phyloP scores from a whole-genome alignment of 805 yeast genomes.

The Wickerhamiella kurtzmanii region DNA sequence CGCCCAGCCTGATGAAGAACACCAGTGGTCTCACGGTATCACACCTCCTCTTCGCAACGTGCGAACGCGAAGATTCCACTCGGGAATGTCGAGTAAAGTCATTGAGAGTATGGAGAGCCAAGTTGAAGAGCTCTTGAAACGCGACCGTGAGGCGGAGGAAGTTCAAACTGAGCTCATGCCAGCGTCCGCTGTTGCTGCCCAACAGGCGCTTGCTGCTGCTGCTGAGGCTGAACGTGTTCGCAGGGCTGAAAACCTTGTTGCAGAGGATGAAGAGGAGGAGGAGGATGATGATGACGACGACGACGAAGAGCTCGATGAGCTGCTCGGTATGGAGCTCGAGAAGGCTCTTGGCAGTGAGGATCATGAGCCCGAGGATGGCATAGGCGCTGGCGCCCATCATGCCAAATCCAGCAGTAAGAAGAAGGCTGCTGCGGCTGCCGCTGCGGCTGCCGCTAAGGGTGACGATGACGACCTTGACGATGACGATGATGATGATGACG shows the following conservation, averaged over 20 bases:
- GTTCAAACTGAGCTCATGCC: conserved; percentile 61
- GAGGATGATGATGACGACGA: conserved; percentile 26
- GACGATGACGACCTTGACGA: conserved; percentile 40
- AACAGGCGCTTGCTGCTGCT: conserved; percentile 23
- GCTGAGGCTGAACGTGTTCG: conserved; percentile 21
- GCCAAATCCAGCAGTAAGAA: conserved; percentile 34
- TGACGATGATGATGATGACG: conserved; percentile 44
- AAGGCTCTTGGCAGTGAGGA: conserved; percentile 24
- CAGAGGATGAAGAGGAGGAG: conserved; percentile 28
- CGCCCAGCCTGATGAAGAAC: background rate
- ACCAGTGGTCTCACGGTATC: conserved; percentile 57
- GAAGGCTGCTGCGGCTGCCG: conserved; percentile 15
- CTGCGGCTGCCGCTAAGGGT: conserved; percentile 29
- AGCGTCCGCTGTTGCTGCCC: conserved; percentile 23
- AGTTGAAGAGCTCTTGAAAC: conserved; percentile 59
- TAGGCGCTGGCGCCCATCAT: too few species aligned
- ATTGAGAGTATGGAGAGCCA: conserved; percentile 65
- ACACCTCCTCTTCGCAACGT: conserved; percentile 69
- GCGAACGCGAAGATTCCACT: conserved; percentile 54
- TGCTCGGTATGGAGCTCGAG: conserved; percentile 24
- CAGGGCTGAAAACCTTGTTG: conserved; percentile 13
- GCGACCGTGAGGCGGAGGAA: conserved; percentile 77
- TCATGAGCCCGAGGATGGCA: conserved; percentile 17
- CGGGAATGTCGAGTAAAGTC: conserved; percentile 53
- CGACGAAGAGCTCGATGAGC: conserved; percentile 22